Evolutionary conservation across 139 green algal genomes (phyloP), one percentile per base, ranked within the genome.

Genomic region (Tetratostichococcus sp.): DNA sequence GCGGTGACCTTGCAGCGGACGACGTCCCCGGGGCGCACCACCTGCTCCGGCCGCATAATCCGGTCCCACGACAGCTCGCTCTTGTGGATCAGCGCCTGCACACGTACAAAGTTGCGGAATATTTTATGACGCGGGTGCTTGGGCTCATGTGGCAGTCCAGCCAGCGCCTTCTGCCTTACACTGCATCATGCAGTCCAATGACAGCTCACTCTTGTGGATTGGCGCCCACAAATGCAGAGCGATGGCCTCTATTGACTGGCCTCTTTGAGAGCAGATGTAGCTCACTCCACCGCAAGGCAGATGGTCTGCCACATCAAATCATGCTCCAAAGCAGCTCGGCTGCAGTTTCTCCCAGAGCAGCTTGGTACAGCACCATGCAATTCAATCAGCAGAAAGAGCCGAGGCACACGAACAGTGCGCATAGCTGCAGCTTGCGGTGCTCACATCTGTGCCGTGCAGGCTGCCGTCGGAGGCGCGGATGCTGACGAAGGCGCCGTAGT

Each of bases 401-500:
- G n/a, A n/a, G n/a, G n/a, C n/a, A n/a, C n/a, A n/a, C n/a, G n/a
- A n/a, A n/a, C n/a, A n/a, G n/a, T n/a, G n/a, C n/a, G 39, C 39
- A 50, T 6, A 21, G 39, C 11, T 50, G 39, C 39, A 21, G 39
- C 39, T 21, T 50, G 39, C 11, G 19, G n/a, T n/a, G 11, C 35
- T 34, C 50, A 70, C 71, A 43, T 77, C 80, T 1, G 72, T 43
- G 21, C 82, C 82, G 35, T 79, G 65, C 72, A 71, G 19, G 21
- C 31, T 1, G 33, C 75, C 72, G n/a, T 84, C 67, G 4, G 71
- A 43, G 21, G 71, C 34, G 31, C 30, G 30, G 33, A 90, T 68
- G 58, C 81, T 78, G 14, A 89, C 78, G 67, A 91, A 91, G 14
- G 82, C 86, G 23, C 86, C 87, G 77, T 82, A 92, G 73, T 85